Evolutionary conservation across 352 stramenopile species (phyloP), one percentile per base, ranked within the genome.

Genomic region (Pythium myriotylum): DNA sequence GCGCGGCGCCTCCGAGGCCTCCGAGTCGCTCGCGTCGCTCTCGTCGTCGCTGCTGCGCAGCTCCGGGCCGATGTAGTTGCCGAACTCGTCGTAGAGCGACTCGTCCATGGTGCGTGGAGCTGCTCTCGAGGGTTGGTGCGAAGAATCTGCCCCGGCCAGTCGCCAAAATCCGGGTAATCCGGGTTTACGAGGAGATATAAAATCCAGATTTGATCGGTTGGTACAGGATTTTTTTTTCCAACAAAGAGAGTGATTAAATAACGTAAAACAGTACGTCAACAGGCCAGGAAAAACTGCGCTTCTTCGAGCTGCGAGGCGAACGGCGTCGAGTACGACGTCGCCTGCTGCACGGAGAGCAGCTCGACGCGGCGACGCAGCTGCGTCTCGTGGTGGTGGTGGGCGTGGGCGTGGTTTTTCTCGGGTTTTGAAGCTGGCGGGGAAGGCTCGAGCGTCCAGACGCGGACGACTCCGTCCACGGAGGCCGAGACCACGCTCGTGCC

Each of bases 61-160:
- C 62, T 99, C 97, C 22, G 97, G 96, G 19, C 97, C 98, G 65
- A 99, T 99, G 79, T 99, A 99, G 79, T 99, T 99, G 59, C 98
- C 98, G 70, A 99, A 99, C 82, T 99, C 98, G 82, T 99, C 98
- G 80, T 99, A 99, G 19, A 99, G 82, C 49, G 91, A 92, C 53
- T 99, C 96, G 69, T 98, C 91, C 92, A 97, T 97, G 20, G 27
- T 53, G 26, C 13, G 3, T 19, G 20, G 26, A 35, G 29, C 29
- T 50, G 40, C 55, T n/a, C 35, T 29, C 55, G 16, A 26, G n/a
- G 29, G 29, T 35, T 10, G 5, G 13, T 16, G n/a, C n/a, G n/a
- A n/a, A n/a, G n/a, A n/a, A n/a, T n/a, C n/a, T n/a, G n/a, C n/a
- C n/a, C n/a, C n/a, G n/a, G n/a, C n/a, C n/a, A n/a, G n/a, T n/a